These are phyloP conservation scores for Mortierella sp. DNA, from an alignment of 371 early-diverging fungal genomes.

Conservation along the genomic window DNA sequence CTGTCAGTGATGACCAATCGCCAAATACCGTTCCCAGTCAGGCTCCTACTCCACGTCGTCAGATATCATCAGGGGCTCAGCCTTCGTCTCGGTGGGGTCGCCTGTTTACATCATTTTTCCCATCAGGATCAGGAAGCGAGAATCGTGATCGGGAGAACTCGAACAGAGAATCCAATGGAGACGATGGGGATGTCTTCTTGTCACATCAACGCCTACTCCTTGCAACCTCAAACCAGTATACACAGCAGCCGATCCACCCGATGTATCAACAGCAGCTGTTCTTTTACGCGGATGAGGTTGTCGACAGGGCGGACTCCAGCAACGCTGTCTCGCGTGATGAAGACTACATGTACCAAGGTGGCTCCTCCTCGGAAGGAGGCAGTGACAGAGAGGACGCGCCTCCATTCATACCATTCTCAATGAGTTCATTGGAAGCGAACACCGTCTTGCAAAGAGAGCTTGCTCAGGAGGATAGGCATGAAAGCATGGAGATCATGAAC, in stretches of 20 bases:
- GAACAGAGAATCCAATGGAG: neutral
- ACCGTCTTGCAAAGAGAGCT: conserved; percentile 29
- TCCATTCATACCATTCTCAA: conserved; percentile 8
- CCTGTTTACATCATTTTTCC: conserved; percentile 39
- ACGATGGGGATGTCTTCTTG: conserved; percentile 1
- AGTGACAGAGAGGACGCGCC: conserved; percentile 11
- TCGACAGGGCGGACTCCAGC: conserved; percentile 12
- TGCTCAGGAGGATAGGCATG: conserved; percentile 32
- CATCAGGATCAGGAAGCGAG: conserved; percentile 14
- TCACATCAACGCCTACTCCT: conserved; percentile 29
- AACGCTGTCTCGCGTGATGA: conserved; percentile 8
- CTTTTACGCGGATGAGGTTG: conserved; percentile 43
- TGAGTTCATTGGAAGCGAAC: conserved; percentile 14
- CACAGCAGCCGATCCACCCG: conserved; percentile 13
- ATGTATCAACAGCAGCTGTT: conserved; percentile 40
- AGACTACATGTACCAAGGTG: conserved; percentile 1
- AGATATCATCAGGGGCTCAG: conserved; percentile 24
- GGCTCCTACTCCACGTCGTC: conserved; percentile 12
- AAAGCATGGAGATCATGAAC: conserved; percentile 33
- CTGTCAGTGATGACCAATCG: conserved; percentile 15
- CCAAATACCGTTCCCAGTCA: neutral
- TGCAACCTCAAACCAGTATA: conserved; percentile 14
- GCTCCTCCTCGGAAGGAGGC: conserved; percentile 9
- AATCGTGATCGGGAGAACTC: conserved; percentile 6
- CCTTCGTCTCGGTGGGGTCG: conserved; percentile 37